Evolutionary conservation across 2,329 filamentous ascomycete genomes (phyloP), one percentile per base, ranked within the genome.

Genomic region (Monosporascus sp.): DNA sequence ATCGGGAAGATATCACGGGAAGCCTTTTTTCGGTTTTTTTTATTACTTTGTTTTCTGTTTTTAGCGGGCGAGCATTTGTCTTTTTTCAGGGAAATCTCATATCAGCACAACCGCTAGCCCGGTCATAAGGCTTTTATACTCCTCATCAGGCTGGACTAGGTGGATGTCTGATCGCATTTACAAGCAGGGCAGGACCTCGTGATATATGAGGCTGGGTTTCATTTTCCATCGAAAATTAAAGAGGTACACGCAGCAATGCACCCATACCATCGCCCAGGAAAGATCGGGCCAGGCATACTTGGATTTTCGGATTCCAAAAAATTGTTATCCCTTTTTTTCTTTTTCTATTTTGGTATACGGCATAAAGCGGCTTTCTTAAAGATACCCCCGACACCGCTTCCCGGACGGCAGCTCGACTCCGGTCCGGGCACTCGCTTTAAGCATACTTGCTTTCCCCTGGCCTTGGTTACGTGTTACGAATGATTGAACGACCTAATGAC

Each of bases 241-340:
- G 78, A 82, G 74, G 74, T 80, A 78, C 66, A 79, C 74, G 81
- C 81, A 84, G 81, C 81, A 81, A 84, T 84, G 81, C 81, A 81
- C 73, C 70, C 70, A 59, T 54, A 69, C 62, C 65, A 64, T 58
- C 65, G 69, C 71, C 75, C 73, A 75, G 74, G 72, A 63, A 60
- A 71, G 71, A 66, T 72, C 74, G 74, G 77, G 74, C 75, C 73
- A 73, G 71, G 68, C 65, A 65, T 64, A 60, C 60, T 68, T 24
- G 42, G 42, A 45, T 45, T 65, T 70, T 74, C 71, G 69, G 70
- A 70, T 70, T 63, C 63, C 65, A 61, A 57, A 54, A 54, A 58
- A 62, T 61, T 62, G 63, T 63, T 62, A 42, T 59, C 56, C 64
- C 56, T 60, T 56, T 57, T 50, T 62, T 68, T 60, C 65, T 60